Percentiles rank a stretch among this genome's conserved stretches.
Conservation (phyloP, 306 rosid species). For the Casuarina equisetifolia region DNA sequence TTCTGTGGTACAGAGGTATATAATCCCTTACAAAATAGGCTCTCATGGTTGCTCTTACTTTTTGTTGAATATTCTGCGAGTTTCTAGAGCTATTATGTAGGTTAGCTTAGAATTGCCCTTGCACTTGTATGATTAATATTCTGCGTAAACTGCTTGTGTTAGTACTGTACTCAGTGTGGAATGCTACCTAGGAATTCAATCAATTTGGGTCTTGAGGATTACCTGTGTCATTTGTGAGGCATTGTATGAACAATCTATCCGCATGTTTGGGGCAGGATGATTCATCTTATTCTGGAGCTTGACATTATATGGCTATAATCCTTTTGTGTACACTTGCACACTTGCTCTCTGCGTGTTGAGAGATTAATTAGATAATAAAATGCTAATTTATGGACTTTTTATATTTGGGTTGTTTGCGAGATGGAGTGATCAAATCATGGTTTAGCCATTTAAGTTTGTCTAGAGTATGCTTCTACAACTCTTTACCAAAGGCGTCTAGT, state of each 20-base stretch:
- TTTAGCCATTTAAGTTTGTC: constrained; percentile 5
- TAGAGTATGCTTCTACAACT: not conserved
- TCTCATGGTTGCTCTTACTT: constrained; percentile 5
- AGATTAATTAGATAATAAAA: not conserved
- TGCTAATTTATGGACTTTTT: not conserved
- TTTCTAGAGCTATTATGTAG: not conserved
- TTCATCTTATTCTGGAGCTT: not conserved
- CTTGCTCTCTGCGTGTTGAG: not conserved
- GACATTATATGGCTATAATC: not conserved
- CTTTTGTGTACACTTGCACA: not conserved
- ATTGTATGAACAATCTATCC: not conserved
- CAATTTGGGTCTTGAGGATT: not conserved
- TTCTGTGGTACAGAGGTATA: constrained; percentile 90
- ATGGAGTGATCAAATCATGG: not conserved
- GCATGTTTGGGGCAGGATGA: not conserved
- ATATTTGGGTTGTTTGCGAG: not conserved
- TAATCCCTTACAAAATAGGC: constrained; percentile 15
- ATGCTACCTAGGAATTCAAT: not conserved
- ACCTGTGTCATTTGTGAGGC: not conserved
- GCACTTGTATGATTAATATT: not conserved
- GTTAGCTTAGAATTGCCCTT: not conserved
- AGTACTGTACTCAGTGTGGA: not conserved
- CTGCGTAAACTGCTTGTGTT: not conserved
- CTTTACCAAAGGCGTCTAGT: not conserved
- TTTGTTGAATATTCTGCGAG: not conserved